These are phyloP conservation scores for Ascosphaera aggregata DNA, from an alignment of 2,329 filamentous ascomycete species.

Conservation along the genomic window DNA sequence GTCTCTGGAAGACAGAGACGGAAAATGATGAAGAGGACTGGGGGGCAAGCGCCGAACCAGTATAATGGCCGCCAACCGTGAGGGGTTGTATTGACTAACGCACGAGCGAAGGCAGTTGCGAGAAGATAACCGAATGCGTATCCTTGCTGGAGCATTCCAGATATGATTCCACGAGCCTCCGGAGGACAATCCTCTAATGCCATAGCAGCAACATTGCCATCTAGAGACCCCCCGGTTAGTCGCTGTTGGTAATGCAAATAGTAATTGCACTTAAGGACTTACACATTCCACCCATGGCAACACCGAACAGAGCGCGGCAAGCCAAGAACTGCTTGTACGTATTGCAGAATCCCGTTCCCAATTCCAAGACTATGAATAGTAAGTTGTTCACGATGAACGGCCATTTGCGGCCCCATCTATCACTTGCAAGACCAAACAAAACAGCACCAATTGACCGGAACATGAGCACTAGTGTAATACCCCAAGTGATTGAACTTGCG, in stretches of 20 bases:
- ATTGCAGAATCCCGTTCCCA: constrained; percentile 34
- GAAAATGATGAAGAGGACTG: constrained; percentile 57
- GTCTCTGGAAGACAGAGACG: constrained; percentile 63
- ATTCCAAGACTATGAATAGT: constrained; percentile 36
- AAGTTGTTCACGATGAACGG: constrained; percentile 37
- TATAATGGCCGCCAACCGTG: constrained; percentile 68
- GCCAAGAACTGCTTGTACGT: constrained; percentile 35
- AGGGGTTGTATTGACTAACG: constrained; percentile 39
- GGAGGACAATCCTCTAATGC: constrained; percentile 38
- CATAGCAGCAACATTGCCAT: constrained; percentile 37
- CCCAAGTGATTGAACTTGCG: constrained; percentile 36
- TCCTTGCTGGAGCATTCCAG: constrained; percentile 38
- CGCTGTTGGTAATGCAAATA: background rate
- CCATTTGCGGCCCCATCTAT: constrained; percentile 34
- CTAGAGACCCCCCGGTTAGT: constrained; percentile 19
- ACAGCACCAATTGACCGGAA: constrained; percentile 34
- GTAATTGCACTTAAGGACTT: background rate
- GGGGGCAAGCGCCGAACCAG: constrained; percentile 72
- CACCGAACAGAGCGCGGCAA: constrained; percentile 35
- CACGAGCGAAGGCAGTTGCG: constrained; percentile 29
- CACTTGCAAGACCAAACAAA: constrained; percentile 30
- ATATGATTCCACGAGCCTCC: constrained; percentile 34
- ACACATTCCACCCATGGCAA: constrained; percentile 32
- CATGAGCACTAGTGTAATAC: constrained; percentile 34
- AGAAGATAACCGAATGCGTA: constrained; percentile 43